phyloP scores from a whole-genome alignment of 2,329 filamentous ascomycete genomes.

The Fusarium foetens region DNA sequence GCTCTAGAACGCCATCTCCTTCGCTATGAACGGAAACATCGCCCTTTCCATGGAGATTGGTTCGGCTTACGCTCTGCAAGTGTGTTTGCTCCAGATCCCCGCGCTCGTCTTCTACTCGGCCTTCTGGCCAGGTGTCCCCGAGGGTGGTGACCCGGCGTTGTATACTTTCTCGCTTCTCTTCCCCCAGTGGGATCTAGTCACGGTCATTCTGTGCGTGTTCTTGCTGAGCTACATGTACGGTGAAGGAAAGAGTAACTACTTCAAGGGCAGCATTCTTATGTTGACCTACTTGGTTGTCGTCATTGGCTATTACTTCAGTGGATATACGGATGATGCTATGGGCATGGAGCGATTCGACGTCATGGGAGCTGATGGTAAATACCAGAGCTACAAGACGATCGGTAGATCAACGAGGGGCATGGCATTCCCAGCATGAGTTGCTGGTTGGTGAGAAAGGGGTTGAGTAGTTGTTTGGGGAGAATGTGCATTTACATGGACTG shows the following conservation, averaged over 20 bases:
- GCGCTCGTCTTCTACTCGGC: conserved; percentile 93
- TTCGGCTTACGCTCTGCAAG: conserved; percentile 94
- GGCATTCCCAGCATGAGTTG: conserved; percentile 41
- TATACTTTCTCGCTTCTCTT: conserved; percentile 90
- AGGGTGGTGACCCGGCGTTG: conserved; percentile 54
- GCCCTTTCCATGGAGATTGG: conserved; percentile 99
- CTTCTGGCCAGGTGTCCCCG: conserved; percentile 64
- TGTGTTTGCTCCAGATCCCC: conserved; percentile 93
- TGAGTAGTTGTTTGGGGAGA: neutral
- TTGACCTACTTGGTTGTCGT: conserved; percentile 93
- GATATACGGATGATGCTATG: conserved; percentile 59
- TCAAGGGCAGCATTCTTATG: conserved; percentile 96
- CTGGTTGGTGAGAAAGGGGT: neutral
- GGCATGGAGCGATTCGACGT: conserved; percentile 64
- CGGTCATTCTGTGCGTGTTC: conserved; percentile 95
- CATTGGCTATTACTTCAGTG: conserved; percentile 88
- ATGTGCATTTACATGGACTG: conserved; percentile 11
- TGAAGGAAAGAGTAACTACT: conserved; percentile 99
- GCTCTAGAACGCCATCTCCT: conserved; percentile 90
- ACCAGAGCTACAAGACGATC: conserved; percentile 64
- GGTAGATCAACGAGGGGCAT: conserved; percentile 55
- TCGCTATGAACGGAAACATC: conserved; percentile 99
- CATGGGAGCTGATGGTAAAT: conserved; percentile 61
- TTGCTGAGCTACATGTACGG: conserved; percentile 97
- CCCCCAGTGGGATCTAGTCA: conserved; percentile 99